These are phyloP conservation scores for Agrocybe chaxingu DNA, from an alignment of 768 basidiomycete species.

Conservation along the genomic window DNA sequence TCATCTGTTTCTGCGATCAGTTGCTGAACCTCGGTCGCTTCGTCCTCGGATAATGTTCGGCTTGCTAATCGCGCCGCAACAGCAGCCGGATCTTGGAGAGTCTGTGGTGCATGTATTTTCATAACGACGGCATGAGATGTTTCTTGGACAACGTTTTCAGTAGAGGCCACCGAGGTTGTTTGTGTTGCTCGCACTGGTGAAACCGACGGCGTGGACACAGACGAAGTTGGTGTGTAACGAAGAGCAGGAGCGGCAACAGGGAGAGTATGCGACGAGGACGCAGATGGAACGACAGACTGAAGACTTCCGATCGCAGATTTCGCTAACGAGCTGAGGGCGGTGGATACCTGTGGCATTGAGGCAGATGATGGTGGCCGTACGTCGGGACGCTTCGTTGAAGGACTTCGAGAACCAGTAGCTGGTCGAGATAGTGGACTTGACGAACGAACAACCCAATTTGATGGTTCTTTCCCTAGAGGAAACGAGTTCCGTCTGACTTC, in stretches of 20 bases:
- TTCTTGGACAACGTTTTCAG: not conserved
- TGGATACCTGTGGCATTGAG: not conserved
- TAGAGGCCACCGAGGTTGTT: not conserved
- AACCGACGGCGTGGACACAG: not conserved
- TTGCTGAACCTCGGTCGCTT: constrained; percentile 4
- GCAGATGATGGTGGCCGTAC: not conserved
- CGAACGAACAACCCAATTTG: too few relatives aligned
- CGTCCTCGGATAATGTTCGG: constrained; percentile 3
- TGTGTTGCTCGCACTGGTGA: not conserved
- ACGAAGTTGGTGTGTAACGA: not conserved
- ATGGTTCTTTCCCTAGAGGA: too few relatives aligned
- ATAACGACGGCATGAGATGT: not conserved
- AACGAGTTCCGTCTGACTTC: too few relatives aligned
- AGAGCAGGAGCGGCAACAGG: not conserved
- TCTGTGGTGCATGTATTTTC: not conserved
- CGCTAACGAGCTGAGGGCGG: not conserved
- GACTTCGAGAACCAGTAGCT: not conserved
- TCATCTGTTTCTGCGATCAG: not conserved
- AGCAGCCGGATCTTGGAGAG: not conserved
- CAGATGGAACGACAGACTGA: not conserved
- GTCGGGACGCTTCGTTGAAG: not conserved
- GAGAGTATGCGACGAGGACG: not conserved
- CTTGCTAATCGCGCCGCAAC: not conserved
- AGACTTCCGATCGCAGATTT: not conserved
- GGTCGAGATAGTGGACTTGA: not conserved